Conservation (phyloP, 1,284 basidiomycete genomes). For the Porogramme epimiltina region DNA sequence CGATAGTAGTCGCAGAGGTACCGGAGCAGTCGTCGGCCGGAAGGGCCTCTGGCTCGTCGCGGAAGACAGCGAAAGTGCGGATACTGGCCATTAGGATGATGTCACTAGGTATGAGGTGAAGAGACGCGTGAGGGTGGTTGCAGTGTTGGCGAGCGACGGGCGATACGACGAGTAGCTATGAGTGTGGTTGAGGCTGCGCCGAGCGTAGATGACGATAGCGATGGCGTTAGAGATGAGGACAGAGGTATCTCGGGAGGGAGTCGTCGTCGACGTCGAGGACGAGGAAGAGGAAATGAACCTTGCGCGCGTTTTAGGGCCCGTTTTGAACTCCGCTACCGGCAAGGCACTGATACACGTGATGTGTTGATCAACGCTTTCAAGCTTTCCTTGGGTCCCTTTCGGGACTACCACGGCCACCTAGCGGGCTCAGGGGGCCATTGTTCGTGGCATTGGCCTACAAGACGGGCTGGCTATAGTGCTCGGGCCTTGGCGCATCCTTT, state of each 20-base stretch:
- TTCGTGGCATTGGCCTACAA: no score
- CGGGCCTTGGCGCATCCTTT: no score
- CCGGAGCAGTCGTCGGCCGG: neutral
- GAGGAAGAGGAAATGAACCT: slow-evolving; percentile 16
- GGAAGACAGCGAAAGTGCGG: slow-evolving; percentile 61
- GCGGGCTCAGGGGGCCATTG: no score
- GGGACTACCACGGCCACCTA: no score
- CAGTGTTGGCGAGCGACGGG: slow-evolving; percentile 5
- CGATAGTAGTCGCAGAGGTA: slow-evolving; percentile 5
- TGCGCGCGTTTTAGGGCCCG: slow-evolving; percentile 8
- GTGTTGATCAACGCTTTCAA: no score
- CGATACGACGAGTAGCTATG: neutral
- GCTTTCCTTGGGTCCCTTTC: no score
- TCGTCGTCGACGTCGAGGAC: slow-evolving; percentile 19
- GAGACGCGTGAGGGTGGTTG: neutral
- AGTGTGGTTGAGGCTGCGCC: slow-evolving; percentile 6
- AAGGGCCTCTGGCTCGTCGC: slow-evolving; percentile 41
- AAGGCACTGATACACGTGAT: neutral
- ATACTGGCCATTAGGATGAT: neutral
- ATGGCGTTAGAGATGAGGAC: neutral
- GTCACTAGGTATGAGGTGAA: slow-evolving; percentile 3
- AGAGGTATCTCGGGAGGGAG: slow-evolving; percentile 9
- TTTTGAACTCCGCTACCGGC: slow-evolving; percentile 21
- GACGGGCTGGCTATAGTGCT: no score
- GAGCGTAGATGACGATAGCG: slow-evolving; percentile 1